Percentiles rank a stretch among this genome's conserved stretches.
Evolutionary conservation across 2,329 filamentous ascomycete genomes (phyloP).

Genomic region (Exophiala oligosperma): DNA sequence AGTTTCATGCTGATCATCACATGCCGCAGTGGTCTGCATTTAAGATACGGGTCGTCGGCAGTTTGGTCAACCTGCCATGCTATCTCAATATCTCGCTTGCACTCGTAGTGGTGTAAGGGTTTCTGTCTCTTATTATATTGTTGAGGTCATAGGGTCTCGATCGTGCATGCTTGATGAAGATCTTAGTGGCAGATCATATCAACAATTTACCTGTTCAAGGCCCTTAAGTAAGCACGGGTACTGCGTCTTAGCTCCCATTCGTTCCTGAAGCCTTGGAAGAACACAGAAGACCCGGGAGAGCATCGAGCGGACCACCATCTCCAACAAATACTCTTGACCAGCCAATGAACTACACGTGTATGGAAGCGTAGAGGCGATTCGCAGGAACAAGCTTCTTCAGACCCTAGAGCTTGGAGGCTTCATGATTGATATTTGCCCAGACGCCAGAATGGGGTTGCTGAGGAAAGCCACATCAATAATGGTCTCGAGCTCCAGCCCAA

Average conservation of each 20-base stretch:
- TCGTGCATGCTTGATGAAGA: background rate
- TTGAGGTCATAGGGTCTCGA: background rate
- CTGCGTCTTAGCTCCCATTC: background rate
- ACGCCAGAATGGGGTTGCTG: too few species aligned
- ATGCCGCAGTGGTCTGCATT: too few species aligned
- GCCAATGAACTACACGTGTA: conserved; percentile 31
- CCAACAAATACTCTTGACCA: background rate
- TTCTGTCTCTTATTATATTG: background rate
- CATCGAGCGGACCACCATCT: background rate
- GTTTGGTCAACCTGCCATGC: too few species aligned
- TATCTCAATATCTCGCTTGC: background rate
- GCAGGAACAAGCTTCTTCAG: conserved; percentile 27
- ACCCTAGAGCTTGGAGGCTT: too few species aligned
- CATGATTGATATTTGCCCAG: too few species aligned
- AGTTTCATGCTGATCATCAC: too few species aligned
- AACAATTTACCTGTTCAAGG: too few species aligned
- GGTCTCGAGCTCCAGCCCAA: too few species aligned
- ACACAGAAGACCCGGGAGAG: background rate
- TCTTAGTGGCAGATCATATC: too few species aligned
- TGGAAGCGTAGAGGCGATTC: conserved; percentile 35
- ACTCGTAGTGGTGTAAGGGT: background rate
- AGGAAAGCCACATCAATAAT: too few species aligned
- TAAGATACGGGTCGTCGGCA: too few species aligned
- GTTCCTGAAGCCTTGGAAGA: background rate
- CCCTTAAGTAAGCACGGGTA: background rate